These are phyloP conservation scores for Trichoderma cornu-damae DNA, from an alignment of 2,329 filamentous ascomycete genomes.

Conservation along the genomic window DNA sequence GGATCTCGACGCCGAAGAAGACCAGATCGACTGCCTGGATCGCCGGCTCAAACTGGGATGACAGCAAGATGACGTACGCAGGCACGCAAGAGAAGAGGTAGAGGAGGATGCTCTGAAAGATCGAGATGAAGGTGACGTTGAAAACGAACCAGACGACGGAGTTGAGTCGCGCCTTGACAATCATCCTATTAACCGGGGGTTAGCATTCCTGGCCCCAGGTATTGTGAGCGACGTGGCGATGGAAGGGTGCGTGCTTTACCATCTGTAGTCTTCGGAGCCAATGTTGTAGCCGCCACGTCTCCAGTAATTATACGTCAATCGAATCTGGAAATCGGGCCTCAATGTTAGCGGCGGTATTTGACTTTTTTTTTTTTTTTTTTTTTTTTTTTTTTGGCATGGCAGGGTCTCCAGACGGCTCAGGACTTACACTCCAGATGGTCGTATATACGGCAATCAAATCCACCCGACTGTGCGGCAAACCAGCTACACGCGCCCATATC, in stretches of 20 bases:
- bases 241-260: constrained; percentile 40
- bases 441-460: constrained; percentile 68
- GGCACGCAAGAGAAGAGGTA: constrained; percentile 69
- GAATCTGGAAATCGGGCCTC: constrained; percentile 47
- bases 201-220: not conserved
- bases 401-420: too few species aligned
- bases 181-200: constrained; percentile 50
- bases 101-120: constrained; percentile 76
- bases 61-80: constrained; percentile 75
- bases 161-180: constrained; percentile 63
- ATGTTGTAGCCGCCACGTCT: constrained; percentile 85
- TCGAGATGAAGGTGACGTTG: constrained; percentile 84
- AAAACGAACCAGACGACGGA: constrained; percentile 70
- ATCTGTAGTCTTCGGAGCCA: constrained; percentile 93
- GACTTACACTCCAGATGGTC: constrained; percentile 70
- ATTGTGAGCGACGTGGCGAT: not conserved
- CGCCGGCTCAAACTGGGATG: constrained; percentile 56
- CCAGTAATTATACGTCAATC: constrained; percentile 95
- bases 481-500: constrained; percentile 73
- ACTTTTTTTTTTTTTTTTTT: too few species aligned
- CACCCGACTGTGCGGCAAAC: constrained; percentile 63
- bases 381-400: not conserved
- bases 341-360: not conserved
- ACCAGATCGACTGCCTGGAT: constrained; percentile 42
- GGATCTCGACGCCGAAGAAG: constrained; percentile 44